These are phyloP conservation scores for Aspergillus eucalypticola DNA, from an alignment of 2,329 filamentous ascomycete genomes.

Conservation along the genomic window DNA sequence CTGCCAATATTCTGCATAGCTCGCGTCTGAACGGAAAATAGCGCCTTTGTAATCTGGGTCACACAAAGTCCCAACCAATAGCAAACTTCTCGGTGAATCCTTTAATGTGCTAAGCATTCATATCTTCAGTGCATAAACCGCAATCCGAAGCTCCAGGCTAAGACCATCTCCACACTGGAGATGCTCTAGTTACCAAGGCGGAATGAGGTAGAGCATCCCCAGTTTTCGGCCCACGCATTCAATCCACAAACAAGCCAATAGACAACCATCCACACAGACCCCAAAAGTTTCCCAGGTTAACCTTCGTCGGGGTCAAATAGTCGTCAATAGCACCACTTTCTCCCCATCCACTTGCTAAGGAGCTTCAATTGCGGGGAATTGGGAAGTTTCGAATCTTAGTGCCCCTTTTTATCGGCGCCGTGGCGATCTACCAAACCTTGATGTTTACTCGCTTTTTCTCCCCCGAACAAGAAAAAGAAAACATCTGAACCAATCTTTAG, in stretches of 20 bases:
- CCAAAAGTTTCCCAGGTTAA: not conserved
- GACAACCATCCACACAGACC: not conserved
- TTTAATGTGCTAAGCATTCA: too few relatives aligned
- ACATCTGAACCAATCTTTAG: not conserved
- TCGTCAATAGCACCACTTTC: not conserved
- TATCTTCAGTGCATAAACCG: not conserved
- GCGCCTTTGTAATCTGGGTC: too few relatives aligned
- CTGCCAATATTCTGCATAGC: too few relatives aligned
- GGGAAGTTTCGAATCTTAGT: not conserved
- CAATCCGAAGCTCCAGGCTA: not conserved
- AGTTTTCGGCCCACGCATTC: too few relatives aligned
- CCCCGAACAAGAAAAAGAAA: not conserved
- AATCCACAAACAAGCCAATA: not conserved
- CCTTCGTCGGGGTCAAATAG: not conserved
- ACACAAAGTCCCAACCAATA: too few relatives aligned
- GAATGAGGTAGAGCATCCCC: too few relatives aligned
- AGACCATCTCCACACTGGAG: not conserved
- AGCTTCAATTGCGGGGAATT: not conserved
- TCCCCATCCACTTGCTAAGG: not conserved
- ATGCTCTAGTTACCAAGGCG: not conserved
- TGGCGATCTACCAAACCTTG: not conserved
- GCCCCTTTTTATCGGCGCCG: not conserved
- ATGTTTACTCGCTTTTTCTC: not conserved
- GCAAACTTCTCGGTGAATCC: too few relatives aligned
- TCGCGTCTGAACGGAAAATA: too few relatives aligned